Evolutionary conservation across 257 asterid species (phyloP).

Genomic region (Nicotiana sylvestris): DNA sequence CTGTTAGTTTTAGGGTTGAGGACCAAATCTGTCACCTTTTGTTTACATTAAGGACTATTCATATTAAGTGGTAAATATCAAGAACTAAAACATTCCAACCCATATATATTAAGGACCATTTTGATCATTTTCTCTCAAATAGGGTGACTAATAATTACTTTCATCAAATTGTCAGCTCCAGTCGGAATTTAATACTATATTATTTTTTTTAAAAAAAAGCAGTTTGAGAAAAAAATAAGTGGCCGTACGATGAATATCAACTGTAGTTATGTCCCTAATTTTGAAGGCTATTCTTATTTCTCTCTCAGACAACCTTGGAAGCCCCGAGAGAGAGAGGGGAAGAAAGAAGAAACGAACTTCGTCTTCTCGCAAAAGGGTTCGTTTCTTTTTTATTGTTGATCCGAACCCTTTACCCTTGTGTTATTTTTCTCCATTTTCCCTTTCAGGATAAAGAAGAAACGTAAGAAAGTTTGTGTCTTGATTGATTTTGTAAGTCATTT

Average conservation of each 20-base stretch:
- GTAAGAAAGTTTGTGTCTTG: not conserved
- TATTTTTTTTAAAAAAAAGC: too few species aligned
- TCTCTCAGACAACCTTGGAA: conserved; percentile 27
- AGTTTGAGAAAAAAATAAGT: not conserved
- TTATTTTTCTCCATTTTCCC: not conserved
- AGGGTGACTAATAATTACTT: too few species aligned
- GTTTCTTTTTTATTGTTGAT: not conserved
- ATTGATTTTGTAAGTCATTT: not conserved
- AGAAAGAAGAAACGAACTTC: conserved; percentile 18
- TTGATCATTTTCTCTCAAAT: too few species aligned
- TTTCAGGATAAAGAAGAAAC: not conserved
- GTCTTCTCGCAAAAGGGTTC: conserved; percentile 17
- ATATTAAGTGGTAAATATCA: too few species aligned
- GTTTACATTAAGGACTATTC: too few species aligned
- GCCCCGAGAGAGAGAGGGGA: not conserved
- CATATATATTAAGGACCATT: too few species aligned
- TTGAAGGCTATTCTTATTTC: conserved; percentile 38
- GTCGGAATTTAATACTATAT: not conserved
- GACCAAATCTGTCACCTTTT: too few species aligned
- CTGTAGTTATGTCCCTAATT: conserved; percentile 20
- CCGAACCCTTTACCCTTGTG: not conserved
- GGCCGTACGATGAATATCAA: conserved; percentile 40
- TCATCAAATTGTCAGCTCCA: too few species aligned
- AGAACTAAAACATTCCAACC: too few species aligned
- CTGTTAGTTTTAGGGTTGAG: too few species aligned